These are phyloP conservation scores for Anisogramma anomala DNA, from an alignment of 2,329 filamentous ascomycete species.

Conservation along the genomic window DNA sequence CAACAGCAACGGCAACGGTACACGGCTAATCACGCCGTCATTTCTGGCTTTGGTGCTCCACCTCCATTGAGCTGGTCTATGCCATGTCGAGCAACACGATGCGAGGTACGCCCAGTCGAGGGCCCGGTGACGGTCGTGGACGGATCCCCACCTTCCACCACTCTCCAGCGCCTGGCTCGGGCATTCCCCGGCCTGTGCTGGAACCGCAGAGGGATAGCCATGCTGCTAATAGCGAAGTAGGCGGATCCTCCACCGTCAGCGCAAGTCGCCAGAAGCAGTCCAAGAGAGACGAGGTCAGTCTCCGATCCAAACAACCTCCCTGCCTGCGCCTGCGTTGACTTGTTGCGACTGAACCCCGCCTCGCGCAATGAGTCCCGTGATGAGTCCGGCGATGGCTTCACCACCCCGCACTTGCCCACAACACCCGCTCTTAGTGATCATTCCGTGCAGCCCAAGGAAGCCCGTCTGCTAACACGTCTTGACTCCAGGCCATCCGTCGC, in stretches of 20 bases:
- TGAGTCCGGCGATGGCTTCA: neutral
- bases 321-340: neutral
- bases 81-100: conserved; percentile 51
- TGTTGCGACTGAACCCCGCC: neutral
- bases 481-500: conserved; percentile 72
- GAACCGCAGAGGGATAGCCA: conserved; percentile 31
- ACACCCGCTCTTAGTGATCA: neutral
- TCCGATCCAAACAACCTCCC: neutral
- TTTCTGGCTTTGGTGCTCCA: neutral
- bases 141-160: conserved; percentile 44
- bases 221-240: conserved; percentile 44
- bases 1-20: neutral
- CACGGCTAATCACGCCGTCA: neutral
- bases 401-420: neutral
- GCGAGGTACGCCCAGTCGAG: conserved; percentile 57
- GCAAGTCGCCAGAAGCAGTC: conserved; percentile 92
- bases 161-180: conserved; percentile 46
- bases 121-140: conserved; percentile 40
- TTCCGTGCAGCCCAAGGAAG: neutral
- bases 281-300: conserved; percentile 91
- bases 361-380: too few relatives aligned
- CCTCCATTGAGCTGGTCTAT: conserved; percentile 15
- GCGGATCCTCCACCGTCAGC: conserved; percentile 58
- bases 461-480: conserved; percentile 23
- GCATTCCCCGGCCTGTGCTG: conserved; percentile 61